Evolutionary conservation across 805 yeast species (phyloP).

Genomic region (Candida loeiensis): DNA sequence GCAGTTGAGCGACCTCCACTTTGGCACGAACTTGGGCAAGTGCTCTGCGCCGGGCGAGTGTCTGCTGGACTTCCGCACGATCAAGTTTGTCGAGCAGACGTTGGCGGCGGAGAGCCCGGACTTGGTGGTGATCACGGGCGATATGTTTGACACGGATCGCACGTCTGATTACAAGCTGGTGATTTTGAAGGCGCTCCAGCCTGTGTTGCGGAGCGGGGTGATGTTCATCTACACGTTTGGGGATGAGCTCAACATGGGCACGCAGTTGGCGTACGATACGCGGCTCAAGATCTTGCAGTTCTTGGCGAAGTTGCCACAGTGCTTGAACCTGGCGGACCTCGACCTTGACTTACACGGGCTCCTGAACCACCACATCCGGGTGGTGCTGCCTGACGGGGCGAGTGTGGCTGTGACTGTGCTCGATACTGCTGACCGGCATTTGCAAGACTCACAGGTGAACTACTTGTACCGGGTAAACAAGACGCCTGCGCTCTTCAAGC

Average conservation of each 20-base stretch:
- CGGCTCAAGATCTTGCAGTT: constrained; percentile 22
- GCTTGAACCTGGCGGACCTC: constrained; percentile 25
- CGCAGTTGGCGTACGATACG: constrained; percentile 4
- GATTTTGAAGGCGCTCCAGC: constrained; percentile 29
- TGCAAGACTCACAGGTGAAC: constrained; percentile 34
- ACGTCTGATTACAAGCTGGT: constrained; percentile 27
- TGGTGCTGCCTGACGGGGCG: constrained; percentile 13
- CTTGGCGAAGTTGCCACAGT: constrained; percentile 33
- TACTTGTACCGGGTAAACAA: constrained; percentile 26
- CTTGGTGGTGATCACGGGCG: constrained; percentile 39
- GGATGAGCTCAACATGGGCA: constrained; percentile 15
- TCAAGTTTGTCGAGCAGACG: constrained; percentile 26
- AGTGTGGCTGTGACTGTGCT: constrained; percentile 30
- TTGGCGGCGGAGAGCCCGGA: constrained; percentile 29
- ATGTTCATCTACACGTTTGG: constrained; percentile 40
- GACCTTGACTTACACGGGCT: constrained; percentile 28
- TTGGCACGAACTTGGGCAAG: constrained; percentile 30
- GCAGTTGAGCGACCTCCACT: constrained; percentile 40
- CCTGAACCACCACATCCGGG: constrained; percentile 34
- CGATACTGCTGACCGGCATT: constrained; percentile 28
- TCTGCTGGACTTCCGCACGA: constrained; percentile 28
- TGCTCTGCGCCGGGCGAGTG: constrained; percentile 17
- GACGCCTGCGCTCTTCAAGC: constrained; percentile 19
- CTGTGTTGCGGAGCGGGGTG: constrained; percentile 27
- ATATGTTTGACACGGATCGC: constrained; percentile 30